Conservation (phyloP, 163 green algal genomes). For the Volvox carteri region DNA sequence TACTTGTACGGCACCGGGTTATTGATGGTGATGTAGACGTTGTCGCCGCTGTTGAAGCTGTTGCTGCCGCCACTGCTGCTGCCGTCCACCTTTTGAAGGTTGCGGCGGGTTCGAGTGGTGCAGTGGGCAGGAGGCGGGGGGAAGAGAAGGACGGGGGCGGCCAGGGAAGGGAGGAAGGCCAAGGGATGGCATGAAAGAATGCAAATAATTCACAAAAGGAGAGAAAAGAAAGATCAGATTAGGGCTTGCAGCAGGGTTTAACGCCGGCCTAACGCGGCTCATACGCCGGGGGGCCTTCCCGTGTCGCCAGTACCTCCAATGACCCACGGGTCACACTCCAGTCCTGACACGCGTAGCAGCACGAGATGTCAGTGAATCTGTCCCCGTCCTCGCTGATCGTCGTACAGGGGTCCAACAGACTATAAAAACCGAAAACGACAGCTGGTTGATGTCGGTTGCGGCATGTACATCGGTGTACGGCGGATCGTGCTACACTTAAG, state of each 20-base stretch:
- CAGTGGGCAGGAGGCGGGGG: background rate
- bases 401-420: background rate
- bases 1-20: conserved; percentile 37
- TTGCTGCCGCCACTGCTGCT: background rate
- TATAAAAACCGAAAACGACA: background rate
- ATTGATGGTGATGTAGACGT: background rate
- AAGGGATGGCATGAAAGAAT: background rate
- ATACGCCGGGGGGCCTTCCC: no score
- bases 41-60: conserved; percentile 14
- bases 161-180: background rate
- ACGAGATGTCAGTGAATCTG: background rate
- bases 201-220: background rate
- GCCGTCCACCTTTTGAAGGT: background rate
- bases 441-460: no score
- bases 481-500: background rate
- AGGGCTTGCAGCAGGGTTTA: no score
- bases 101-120: background rate
- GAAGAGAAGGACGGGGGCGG: no score
- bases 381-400: background rate
- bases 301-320: no score
- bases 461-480: no score
- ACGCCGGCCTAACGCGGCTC: no score
- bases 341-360: no score
- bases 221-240: no score
- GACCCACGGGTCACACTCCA: no score